These are phyloP conservation scores for Aotearoamyces nothofagi DNA, from an alignment of 2,329 filamentous ascomycete genomes.

Conservation along the genomic window DNA sequence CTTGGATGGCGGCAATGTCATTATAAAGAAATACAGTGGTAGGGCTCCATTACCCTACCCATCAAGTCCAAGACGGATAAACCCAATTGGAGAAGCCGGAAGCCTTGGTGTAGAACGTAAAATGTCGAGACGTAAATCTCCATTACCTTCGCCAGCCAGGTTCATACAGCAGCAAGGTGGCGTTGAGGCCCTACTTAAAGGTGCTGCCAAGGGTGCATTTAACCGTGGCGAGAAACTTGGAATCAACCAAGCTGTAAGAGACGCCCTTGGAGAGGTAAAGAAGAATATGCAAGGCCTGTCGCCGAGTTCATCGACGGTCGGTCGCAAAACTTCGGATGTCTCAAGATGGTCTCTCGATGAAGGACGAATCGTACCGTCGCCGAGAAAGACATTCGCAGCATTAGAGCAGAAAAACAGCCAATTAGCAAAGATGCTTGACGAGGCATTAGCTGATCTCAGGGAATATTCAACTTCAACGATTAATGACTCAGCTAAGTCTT, in stretches of 20 bases:
- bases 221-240: constrained; percentile 62
- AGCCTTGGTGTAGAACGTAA: constrained; percentile 9
- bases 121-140: constrained; percentile 13
- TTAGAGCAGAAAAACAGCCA: constrained; percentile 52
- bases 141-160: constrained; percentile 17
- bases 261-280: constrained; percentile 64
- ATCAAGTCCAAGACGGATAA: constrained; percentile 13
- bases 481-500: constrained; percentile 23
- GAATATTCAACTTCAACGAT: constrained; percentile 36
- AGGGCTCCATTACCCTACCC: constrained; percentile 25
- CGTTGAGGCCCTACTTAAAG: constrained; percentile 59
- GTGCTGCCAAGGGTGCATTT: constrained; percentile 60
- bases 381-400: constrained; percentile 26
- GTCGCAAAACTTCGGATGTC: constrained; percentile 9
- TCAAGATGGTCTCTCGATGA: constrained; percentile 18
- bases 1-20: constrained; percentile 41
- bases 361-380: constrained; percentile 11
- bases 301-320: constrained; percentile 13
- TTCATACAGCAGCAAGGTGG: constrained; percentile 33
- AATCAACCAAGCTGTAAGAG: constrained; percentile 68
- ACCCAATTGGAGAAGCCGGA: constrained; percentile 13
- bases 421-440: constrained; percentile 52
- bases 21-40: constrained; percentile 59
- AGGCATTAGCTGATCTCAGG: constrained; percentile 48
- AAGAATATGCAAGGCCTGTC: constrained; percentile 50